A percentile compares a stretch with the other conserved stretches of the same genome.
phyloP scores from a whole-genome alignment of 192 early-diverging fungal genomes.

The Coemansia sp. region DNA sequence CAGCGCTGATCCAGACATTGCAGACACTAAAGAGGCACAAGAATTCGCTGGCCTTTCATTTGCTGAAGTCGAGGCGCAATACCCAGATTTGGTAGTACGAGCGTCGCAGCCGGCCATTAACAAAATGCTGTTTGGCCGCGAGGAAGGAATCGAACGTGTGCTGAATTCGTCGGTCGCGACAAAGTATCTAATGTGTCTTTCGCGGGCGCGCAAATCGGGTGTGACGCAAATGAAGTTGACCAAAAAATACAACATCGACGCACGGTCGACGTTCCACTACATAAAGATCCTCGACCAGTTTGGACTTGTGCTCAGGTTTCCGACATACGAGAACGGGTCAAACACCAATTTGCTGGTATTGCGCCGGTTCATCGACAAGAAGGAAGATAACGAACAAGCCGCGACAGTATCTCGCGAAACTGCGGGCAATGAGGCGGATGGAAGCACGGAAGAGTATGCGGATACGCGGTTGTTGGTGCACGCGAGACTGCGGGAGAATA shows the following conservation, averaged over 20 bases:
- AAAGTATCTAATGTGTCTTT: conserved; percentile 22
- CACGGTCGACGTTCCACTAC: conserved; percentile 39
- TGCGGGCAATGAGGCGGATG: background rate
- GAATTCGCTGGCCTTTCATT: conserved; percentile 3
- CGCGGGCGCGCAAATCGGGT: conserved; percentile 32
- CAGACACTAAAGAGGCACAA: background rate
- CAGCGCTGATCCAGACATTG: conserved; percentile 4
- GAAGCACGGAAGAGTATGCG: background rate
- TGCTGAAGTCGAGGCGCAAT: conserved; percentile 15
- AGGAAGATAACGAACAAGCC: background rate
- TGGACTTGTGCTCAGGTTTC: conserved; percentile 32
- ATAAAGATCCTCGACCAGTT: conserved; percentile 34
- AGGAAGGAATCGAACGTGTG: conserved; percentile 28
- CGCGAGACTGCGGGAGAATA: conserved; percentile 11
- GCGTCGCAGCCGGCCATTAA: conserved; percentile 24
- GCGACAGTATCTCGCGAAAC: background rate
- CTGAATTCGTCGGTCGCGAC: conserved; percentile 11
- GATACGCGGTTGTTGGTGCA: conserved; percentile 14
- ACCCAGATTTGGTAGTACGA: conserved; percentile 24
- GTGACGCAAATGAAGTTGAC: conserved; percentile 31
- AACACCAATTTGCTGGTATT: conserved; percentile 47
- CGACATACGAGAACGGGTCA: conserved; percentile 18
- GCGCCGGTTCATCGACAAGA: conserved; percentile 19
- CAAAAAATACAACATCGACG: conserved; percentile 25
- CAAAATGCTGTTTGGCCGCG: conserved; percentile 31